phyloP scores from a whole-genome alignment of 2,329 filamentous ascomycete species.

The Fusarium verrucosum region DNA sequence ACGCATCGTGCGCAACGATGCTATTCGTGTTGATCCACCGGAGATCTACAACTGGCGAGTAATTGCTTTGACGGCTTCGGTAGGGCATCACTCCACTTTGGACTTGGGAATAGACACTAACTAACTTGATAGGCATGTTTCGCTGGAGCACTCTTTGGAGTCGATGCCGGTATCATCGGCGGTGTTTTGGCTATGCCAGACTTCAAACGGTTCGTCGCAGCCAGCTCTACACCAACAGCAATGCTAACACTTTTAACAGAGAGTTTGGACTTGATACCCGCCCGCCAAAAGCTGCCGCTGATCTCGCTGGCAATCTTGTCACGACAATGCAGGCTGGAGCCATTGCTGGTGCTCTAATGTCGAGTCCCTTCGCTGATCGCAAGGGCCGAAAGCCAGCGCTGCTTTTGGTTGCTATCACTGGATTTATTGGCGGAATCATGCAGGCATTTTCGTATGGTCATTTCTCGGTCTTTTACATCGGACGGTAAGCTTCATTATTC shows the following conservation, averaged over 20 bases:
- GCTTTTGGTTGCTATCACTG: slow-evolving; percentile 42
- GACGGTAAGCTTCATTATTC: slow-evolving; percentile 15
- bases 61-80: slow-evolving; percentile 68
- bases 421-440: slow-evolving; percentile 46
- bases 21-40: slow-evolving; percentile 71
- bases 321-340: slow-evolving; percentile 45
- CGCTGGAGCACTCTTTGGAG: slow-evolving; percentile 39
- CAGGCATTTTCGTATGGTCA: slow-evolving; percentile 47
- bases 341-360: slow-evolving; percentile 39
- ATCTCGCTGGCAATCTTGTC: slow-evolving; percentile 43
- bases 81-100: neutral
- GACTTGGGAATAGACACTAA: neutral
- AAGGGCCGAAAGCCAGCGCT: slow-evolving; percentile 47
- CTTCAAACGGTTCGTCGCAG: slow-evolving; percentile 25
- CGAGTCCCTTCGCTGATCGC: slow-evolving; percentile 42
- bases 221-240: rapidly evolving
- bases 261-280: slow-evolving; percentile 39
- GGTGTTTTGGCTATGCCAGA: slow-evolving; percentile 44
- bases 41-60: slow-evolving; percentile 78
- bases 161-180: slow-evolving; percentile 45
- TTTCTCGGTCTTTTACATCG: slow-evolving; percentile 44
- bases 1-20: slow-evolving; percentile 63
- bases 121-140: slow-evolving; percentile 29
- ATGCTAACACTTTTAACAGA: neutral
- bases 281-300: slow-evolving; percentile 21